phyloP scores from a whole-genome alignment of 23 red algal species.

The Chondrus crispus region DNA sequence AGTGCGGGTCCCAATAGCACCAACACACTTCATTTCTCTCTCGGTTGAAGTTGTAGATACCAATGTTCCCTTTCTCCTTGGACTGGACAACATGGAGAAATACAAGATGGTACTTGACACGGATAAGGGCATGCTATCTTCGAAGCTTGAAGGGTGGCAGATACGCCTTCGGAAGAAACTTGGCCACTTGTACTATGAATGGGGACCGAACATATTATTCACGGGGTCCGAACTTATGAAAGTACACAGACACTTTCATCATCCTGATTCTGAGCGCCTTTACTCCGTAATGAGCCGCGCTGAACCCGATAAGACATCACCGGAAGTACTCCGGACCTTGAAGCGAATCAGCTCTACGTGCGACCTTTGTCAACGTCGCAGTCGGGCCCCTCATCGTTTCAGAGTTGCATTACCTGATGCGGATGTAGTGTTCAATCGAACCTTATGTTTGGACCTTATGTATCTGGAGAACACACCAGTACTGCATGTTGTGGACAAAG shows the following conservation, averaged over 20 bases:
- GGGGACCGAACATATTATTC: neutral
- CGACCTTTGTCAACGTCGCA: conserved; percentile 14
- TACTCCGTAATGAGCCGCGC: neutral
- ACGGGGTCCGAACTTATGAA: neutral
- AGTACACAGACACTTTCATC: conserved; percentile 21
- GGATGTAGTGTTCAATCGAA: neutral
- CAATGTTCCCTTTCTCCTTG: conserved; percentile 9
- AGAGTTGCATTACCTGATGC: neutral
- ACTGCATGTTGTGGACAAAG: conserved; percentile 6
- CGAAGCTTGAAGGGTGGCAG: neutral
- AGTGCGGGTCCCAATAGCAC: neutral
- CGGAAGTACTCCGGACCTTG: neutral
- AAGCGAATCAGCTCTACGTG: neutral
- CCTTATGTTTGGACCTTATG: neutral
- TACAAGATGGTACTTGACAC: neutral
- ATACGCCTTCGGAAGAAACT: neutral
- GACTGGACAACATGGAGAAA: neutral
- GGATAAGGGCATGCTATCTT: neutral
- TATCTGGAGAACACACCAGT: neutral
- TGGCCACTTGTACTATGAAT: neutral
- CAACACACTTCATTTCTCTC: neutral
- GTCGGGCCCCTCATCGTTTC: neutral
- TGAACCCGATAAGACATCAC: neutral
- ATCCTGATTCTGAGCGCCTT: neutral
- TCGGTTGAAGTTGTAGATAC: neutral